A percentile compares a stretch with the other conserved stretches of the same genome.
These are phyloP conservation scores for Yarrowia sp. DNA, from an alignment of 805 yeast species.

Conservation along the genomic window DNA sequence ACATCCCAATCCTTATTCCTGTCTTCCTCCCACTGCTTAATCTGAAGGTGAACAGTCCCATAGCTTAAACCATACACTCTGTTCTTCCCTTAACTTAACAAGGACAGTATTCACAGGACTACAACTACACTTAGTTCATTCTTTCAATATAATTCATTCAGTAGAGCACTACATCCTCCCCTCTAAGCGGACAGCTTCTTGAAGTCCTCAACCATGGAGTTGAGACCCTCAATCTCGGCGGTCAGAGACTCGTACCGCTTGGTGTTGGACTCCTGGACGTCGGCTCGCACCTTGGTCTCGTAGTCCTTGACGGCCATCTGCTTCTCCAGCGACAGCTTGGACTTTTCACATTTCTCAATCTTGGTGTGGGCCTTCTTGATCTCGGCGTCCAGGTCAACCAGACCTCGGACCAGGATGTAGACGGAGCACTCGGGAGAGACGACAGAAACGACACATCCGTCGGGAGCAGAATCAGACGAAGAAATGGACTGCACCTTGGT, in stretches of 20 bases:
- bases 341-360: constrained; percentile 61
- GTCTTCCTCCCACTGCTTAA: too few species aligned
- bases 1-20: too few species aligned
- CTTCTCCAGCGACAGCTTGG: constrained; percentile 64
- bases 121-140: too few species aligned
- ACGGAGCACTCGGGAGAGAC: constrained; percentile 80
- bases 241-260: constrained; percentile 63
- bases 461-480: constrained; percentile 58
- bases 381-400: constrained; percentile 88
- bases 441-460: constrained; percentile 84
- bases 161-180: constrained; percentile 42
- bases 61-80: too few species aligned
- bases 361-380: constrained; percentile 78
- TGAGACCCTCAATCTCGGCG: constrained; percentile 89
- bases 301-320: constrained; percentile 71
- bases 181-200: constrained; percentile 60
- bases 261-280: constrained; percentile 74
- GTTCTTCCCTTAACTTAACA: too few species aligned
- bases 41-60: too few species aligned
- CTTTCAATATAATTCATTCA: neutral
- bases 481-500: constrained; percentile 64
- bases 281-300: constrained; percentile 76
- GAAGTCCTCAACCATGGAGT: constrained; percentile 80
- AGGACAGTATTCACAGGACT: too few species aligned
- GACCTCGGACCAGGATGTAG: constrained; percentile 90